phyloP scores from a whole-genome alignment of 257 asterid species.

The Paraleonurus japonicus region DNA sequence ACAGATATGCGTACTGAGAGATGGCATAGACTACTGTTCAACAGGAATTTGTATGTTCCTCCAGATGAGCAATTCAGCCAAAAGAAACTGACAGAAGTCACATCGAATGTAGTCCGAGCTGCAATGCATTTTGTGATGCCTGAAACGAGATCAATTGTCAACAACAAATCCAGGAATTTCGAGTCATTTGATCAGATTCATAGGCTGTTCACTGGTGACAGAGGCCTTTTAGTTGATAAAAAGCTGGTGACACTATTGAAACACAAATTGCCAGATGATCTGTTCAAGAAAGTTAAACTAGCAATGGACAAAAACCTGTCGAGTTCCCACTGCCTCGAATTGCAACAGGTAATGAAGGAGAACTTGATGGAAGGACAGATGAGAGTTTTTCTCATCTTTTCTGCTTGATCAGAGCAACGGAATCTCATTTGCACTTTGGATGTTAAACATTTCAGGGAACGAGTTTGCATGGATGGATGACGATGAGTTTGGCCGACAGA shows the following conservation, averaged over 20 bases:
- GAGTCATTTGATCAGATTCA: conserved; percentile 42
- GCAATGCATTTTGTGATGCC: conserved; percentile 37
- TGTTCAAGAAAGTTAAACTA: conserved; percentile 33
- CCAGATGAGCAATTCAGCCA: conserved; percentile 47
- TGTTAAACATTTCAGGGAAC: conserved; percentile 29
- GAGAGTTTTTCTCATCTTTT: not conserved
- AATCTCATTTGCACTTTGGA: conserved; percentile 7
- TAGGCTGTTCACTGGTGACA: conserved; percentile 28
- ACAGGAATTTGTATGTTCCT: conserved; percentile 35
- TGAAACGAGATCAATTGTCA: conserved; percentile 20
- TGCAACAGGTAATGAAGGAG: conserved; percentile 32
- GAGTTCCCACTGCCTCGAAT: conserved; percentile 36
- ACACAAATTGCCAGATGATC: conserved; percentile 31
- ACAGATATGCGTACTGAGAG: conserved; percentile 33
- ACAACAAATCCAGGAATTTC: conserved; percentile 31
- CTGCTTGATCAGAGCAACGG: not conserved
- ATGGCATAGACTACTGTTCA: conserved; percentile 28
- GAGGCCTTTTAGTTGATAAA: conserved; percentile 23
- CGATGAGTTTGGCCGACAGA: conserved; percentile 45
- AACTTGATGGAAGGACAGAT: not conserved
- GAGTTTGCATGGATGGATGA: conserved; percentile 48
- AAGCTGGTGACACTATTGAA: conserved; percentile 36
- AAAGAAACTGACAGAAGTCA: conserved; percentile 38
- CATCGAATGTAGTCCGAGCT: conserved; percentile 33
- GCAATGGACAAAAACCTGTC: conserved; percentile 22